phyloP scores from a whole-genome alignment of 257 asterid species.

The Forsythia suspensa region DNA sequence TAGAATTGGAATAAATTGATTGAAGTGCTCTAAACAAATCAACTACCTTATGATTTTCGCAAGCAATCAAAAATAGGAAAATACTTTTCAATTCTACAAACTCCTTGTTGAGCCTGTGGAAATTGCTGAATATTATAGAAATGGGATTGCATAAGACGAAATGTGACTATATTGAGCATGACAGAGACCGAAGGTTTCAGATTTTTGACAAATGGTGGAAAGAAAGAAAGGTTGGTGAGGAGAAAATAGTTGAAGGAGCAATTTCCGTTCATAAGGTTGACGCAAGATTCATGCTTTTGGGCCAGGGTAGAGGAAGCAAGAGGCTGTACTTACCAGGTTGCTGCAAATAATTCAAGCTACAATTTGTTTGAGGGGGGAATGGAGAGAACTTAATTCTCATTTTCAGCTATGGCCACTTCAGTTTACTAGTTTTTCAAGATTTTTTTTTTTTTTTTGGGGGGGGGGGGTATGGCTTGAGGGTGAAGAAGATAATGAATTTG shows the following conservation, averaged over 20 bases:
- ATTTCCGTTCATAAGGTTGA: slow-evolving; percentile 50
- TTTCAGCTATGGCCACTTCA: no score
- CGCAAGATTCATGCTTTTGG: slow-evolving; percentile 74
- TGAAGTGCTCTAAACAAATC: slow-evolving; percentile 56
- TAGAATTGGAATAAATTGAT: slow-evolving; percentile 58
- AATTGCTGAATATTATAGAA: slow-evolving; percentile 74
- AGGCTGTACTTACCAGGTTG: no score
- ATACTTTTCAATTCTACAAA: slow-evolving; percentile 65
- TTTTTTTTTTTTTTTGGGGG: slow-evolving; percentile 78
- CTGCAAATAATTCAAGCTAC: no score
- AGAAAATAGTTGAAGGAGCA: slow-evolving; percentile 51
- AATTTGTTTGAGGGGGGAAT: no score
- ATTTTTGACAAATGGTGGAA: slow-evolving; percentile 87
- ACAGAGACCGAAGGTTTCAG: slow-evolving; percentile 67
- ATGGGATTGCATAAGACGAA: slow-evolving; percentile 53
- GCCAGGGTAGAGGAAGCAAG: no score
- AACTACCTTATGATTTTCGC: slow-evolving; percentile 78
- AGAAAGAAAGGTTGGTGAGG: slow-evolving; percentile 47
- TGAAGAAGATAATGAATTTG: slow-evolving; percentile 36
- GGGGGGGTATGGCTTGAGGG: slow-evolving; percentile 49
- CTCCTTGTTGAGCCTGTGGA: slow-evolving; percentile 88
- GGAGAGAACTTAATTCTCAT: no score
- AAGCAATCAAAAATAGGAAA: slow-evolving; percentile 59
- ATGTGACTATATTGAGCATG: slow-evolving; percentile 71
- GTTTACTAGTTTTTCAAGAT: no score